Evolutionary conservation across 352 stramenopile genomes (phyloP).

Genomic region (Pythium sukuiense): DNA sequence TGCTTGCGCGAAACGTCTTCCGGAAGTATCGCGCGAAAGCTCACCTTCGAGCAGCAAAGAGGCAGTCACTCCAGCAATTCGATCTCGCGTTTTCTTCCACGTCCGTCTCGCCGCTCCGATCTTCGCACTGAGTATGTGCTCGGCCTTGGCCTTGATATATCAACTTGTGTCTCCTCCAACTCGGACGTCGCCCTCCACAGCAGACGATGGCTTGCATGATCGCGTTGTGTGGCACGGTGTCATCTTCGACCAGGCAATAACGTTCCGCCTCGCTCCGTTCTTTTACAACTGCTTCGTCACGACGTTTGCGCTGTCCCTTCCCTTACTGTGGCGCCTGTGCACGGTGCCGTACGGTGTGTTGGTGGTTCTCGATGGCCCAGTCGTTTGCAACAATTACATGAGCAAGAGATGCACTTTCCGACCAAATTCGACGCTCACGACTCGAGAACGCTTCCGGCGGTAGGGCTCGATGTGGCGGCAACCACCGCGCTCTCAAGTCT

Average conservation of each 20-base stretch:
- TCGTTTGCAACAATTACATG: conserved; percentile 21
- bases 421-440: neutral
- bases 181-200: neutral
- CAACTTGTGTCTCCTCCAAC: conserved; percentile 5
- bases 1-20: conserved; percentile 22
- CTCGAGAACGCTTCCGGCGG: neutral
- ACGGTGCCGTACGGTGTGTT: conserved; percentile 12
- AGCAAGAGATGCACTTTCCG: neutral
- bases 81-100: conserved; percentile 3
- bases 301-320: conserved; percentile 2
- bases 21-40: conserved; percentile 11
- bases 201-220: neutral
- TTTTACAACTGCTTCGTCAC: conserved; percentile 26
- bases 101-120: neutral
- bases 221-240: conserved; percentile 7
- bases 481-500: neutral
- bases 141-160: neutral
- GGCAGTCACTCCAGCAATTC: neutral
- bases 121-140: conserved; percentile 8
- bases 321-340: conserved; percentile 16
- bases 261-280: conserved; percentile 1
- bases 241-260: neutral
- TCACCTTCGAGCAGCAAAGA: neutral
- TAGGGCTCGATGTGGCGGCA: conserved; percentile 7
- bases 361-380: conserved; percentile 14